These are phyloP conservation scores for Yamadazyma phyllophila DNA, from an alignment of 805 yeast genomes.

Conservation along the genomic window DNA sequence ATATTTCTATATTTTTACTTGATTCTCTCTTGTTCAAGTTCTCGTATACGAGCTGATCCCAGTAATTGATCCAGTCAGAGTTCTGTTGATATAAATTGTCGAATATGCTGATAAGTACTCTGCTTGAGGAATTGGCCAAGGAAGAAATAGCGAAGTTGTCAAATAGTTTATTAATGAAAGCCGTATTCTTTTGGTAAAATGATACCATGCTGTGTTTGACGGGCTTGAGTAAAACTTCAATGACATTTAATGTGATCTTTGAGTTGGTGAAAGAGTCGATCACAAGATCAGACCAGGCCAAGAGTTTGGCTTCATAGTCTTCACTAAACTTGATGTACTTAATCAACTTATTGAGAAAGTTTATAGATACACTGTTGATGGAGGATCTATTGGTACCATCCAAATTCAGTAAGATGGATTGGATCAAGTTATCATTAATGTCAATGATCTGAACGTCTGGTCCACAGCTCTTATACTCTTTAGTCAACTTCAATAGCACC, in stretches of 20 bases:
- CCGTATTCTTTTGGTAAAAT: not conserved
- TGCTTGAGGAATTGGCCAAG: slow-evolving; percentile 66
- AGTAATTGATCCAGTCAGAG: slow-evolving; percentile 49
- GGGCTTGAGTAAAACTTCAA: slow-evolving; percentile 7
- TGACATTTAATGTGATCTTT: slow-evolving; percentile 4
- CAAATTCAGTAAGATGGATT: not conserved
- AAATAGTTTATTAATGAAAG: slow-evolving; percentile 37
- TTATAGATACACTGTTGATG: slow-evolving; percentile 1
- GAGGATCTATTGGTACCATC: slow-evolving; percentile 5
- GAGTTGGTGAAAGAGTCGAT: slow-evolving; percentile 3
- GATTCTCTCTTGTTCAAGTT: slow-evolving; percentile 30
- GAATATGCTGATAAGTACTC: slow-evolving; percentile 42
- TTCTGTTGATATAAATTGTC: slow-evolving; percentile 23
- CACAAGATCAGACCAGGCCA: slow-evolving; percentile 1
- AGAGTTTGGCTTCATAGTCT: not conserved
- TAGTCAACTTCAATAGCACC: slow-evolving; percentile 7
- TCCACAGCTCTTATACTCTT: not conserved
- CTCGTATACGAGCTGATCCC: slow-evolving; percentile 44
- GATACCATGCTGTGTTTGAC: not conserved
- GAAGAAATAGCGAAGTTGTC: slow-evolving; percentile 53
- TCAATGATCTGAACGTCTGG: not conserved
- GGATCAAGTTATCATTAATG: not conserved
- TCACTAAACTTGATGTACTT: not conserved
- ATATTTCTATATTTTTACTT: slow-evolving; percentile 51
- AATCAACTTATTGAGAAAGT: slow-evolving; percentile 5